Evolutionary conservation across 2,329 filamentous ascomycete species (phyloP).

Genomic region (Fusarium hostae): DNA sequence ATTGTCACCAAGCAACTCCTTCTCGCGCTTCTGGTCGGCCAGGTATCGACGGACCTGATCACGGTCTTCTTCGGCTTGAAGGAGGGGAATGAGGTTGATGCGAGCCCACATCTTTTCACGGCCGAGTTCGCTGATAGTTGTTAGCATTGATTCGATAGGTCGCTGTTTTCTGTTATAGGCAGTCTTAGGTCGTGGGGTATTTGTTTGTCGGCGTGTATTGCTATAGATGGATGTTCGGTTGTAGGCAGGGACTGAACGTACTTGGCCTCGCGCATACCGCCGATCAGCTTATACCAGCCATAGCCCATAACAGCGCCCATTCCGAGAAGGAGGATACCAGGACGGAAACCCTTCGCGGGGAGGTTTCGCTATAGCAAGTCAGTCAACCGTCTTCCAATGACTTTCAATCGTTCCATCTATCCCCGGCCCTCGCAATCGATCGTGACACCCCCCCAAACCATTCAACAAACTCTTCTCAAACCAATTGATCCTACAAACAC

Average conservation of each 20-base stretch:
- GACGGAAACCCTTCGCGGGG: constrained; percentile 89
- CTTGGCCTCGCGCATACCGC: constrained; percentile 92
- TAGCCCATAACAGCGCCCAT: constrained; percentile 84
- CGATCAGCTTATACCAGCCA: constrained; percentile 87
- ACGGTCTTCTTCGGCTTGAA: constrained; percentile 96
- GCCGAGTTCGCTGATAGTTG: constrained; percentile 77
- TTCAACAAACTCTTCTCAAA: not conserved
- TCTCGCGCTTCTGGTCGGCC: constrained; percentile 89
- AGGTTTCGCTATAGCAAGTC: constrained; percentile 80
- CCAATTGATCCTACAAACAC: not conserved
- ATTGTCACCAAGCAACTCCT: constrained; percentile 86
- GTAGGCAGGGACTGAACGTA: constrained; percentile 60
- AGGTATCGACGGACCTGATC: constrained; percentile 89
- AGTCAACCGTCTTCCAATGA: not conserved
- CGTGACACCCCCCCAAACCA: rapidly evolving
- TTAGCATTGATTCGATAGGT: not conserved
- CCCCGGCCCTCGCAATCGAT: not conserved
- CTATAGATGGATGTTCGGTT: not conserved
- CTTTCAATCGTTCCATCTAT: not conserved
- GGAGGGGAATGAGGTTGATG: constrained; percentile 91
- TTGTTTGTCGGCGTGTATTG: not conserved
- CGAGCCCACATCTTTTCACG: constrained; percentile 99
- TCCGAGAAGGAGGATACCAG: constrained; percentile 79
- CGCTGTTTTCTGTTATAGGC: rapidly evolving
- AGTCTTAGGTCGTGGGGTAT: not conserved